phyloP scores from a whole-genome alignment of 257 asterid species.

The Cordia subcordata region DNA sequence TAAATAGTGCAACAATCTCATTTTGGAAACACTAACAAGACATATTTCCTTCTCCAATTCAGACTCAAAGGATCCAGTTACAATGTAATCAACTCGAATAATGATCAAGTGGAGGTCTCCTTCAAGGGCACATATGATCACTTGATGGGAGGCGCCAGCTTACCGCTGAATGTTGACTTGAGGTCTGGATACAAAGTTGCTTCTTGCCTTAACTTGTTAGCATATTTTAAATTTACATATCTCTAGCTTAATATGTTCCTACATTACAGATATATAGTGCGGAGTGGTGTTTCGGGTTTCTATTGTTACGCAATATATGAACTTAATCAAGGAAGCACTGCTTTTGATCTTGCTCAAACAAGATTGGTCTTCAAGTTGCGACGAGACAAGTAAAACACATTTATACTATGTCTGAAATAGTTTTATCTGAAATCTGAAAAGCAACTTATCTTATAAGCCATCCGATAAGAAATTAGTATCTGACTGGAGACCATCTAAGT shows the following conservation, averaged over 20 bases:
- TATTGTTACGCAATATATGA: slow-evolving; percentile 48
- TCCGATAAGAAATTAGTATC: no score
- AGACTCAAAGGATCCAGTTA: slow-evolving; percentile 52
- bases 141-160: slow-evolving; percentile 24
- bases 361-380: slow-evolving; percentile 43
- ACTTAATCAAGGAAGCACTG: slow-evolving; percentile 33
- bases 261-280: slow-evolving; percentile 35
- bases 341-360: slow-evolving; percentile 48
- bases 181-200: slow-evolving; percentile 18
- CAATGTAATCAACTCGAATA: slow-evolving; percentile 35
- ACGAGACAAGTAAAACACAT: slow-evolving; percentile 32
- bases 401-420: no score
- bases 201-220: not conserved
- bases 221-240: not conserved
- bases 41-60: not conserved
- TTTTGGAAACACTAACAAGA: not conserved
- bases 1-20: no score
- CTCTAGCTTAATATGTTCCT: not conserved
- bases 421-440: no score
- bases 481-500: no score
- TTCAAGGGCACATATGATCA: slow-evolving; percentile 40
- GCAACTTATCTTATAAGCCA: no score
- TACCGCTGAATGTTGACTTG: slow-evolving; percentile 43
- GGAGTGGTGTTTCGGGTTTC: slow-evolving; percentile 52
- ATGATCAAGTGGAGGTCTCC: slow-evolving; percentile 45